Evolutionary conservation across 2,329 filamentous ascomycete genomes (phyloP).

Genomic region (Talaromyces marneffei): DNA sequence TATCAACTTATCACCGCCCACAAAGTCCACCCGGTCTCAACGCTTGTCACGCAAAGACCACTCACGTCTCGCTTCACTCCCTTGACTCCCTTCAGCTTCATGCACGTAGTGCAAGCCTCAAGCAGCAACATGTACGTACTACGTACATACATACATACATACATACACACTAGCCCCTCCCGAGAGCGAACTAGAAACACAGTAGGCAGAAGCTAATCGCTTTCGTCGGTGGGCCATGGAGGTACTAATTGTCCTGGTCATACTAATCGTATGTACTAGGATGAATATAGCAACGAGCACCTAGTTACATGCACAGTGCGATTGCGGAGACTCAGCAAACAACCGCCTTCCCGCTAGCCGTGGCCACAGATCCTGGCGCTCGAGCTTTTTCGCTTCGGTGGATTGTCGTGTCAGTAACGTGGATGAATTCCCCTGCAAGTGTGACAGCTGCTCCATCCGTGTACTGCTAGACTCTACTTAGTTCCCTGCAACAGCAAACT

Average conservation of each 20-base stretch:
- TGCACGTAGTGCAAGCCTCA: conserved; percentile 1
- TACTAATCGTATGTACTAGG: conserved; percentile 1
- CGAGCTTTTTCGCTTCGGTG: conserved; percentile 3
- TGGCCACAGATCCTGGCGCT: conserved; percentile 1
- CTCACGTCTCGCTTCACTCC: neutral
- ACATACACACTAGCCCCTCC: neutral
- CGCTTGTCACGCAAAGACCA: conserved; percentile 1
- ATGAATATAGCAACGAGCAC: neutral
- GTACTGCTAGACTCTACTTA: neutral
- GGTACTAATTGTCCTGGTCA: neutral
- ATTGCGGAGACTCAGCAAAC: conserved; percentile 6
- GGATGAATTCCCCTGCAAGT: conserved; percentile 3
- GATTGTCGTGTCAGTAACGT: conserved; percentile 9
- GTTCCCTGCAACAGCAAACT: neutral
- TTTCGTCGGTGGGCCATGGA: neutral
- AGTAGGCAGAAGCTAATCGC: neutral
- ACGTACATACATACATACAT: neutral
- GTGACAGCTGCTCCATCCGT: conserved; percentile 1
- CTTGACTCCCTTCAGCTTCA: conserved; percentile 5
- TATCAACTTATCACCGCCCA: neutral
- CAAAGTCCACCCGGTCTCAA: neutral
- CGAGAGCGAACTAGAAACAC: neutral
- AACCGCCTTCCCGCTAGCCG: neutral
- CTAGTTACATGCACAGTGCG: conserved; percentile 1
- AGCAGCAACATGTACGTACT: neutral